Base-by-base conservation (phyloP, 2,329 filamentous ascomycete species). In the Curvularia sp. region DNA sequence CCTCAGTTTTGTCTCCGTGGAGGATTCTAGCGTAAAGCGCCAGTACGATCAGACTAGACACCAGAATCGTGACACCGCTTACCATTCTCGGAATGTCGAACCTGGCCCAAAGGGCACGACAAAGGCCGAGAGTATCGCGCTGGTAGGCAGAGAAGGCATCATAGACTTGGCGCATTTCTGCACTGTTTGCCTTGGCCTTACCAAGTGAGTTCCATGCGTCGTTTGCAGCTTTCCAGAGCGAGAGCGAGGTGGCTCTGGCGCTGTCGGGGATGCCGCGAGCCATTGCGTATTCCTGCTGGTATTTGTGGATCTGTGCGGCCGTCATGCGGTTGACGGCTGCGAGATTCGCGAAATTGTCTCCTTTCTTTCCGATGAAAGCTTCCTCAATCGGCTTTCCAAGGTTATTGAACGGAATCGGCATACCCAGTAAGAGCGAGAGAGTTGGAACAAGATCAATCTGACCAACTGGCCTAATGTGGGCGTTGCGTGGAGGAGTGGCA, bases 401-500 rank as follows among this genome's bases (percentile, higher is more conserved):
- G 73, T 95, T 99, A 76, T 98, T 99, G 81, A 92, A 99, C 0
- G 95, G 95, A 60, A 99, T 93, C 0, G 95, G 94, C 60, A 97
- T 85, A 8, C 95, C 95, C 1, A 99, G 82, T 0, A 99, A 84
- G 35, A 99, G 82, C 0, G 94, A 89, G 30, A 99, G 79, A 0
- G 95, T 99, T 4, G 95, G 94, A 2, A 99, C 95, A 12, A 99
- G 84, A 75, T 99, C 95, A 65, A 99, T 99, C 78, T 99, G 95
- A 59, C 82, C 83, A 7, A 89, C 82, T n/a, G 91, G 88, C 9
- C 91, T 73, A 69, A 88, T 85, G 75, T 95, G 96, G 41, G 93
- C 93, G 22, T 85, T 91, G n/a, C 80, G 77, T 6, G 86, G 86
- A 5, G 86, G 85, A n/a, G 82, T 79, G 13, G 79, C 74, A 64